Base-by-base conservation (phyloP, 2,329 filamentous ascomycete species). In the Graphilbum ipis-grandicollis region DNA sequence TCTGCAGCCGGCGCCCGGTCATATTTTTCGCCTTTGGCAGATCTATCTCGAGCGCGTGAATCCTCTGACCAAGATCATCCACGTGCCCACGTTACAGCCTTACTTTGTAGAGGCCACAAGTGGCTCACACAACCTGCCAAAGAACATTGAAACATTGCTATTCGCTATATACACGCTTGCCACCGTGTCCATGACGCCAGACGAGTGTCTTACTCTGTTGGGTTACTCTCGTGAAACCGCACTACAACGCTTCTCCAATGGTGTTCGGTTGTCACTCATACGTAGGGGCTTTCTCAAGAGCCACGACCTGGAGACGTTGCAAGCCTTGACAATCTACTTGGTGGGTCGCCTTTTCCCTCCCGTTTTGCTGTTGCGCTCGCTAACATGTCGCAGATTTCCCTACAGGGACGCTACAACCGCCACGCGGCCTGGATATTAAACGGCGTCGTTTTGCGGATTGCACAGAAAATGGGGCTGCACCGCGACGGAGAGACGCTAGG, bases 1-100 rank as follows among this genome's bases (percentile, higher is more conserved):
- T 13, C 56, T 79, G 49, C 75, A 79, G 45, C 80, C 81, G 0
- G 60, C 71, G 5, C 67, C 74, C 0, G 64, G 71, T 12, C 71
- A 81, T 25, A 68, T 80, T 19, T 75, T 81, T 47, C 65, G 66
- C 35, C 62, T 88, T 5, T 88, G 81, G 81, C 76, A 84, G 50
- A 60, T 72, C 9, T 85, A 77, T 44, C 57, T 84, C 6, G 73
- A 82, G 34, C 75, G 81, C 42, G 73, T 86, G 38, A 79, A 86
- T 47, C 79, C 80, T 0, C 52, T 84, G 33, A 71, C 73, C 45
- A 86, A 85, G 50, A 57, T 71, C 33, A 72, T 83, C 19, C 81
- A 88, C 49, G 67, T 77, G 2, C 79, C 80, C 0, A 74, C 74
- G 0, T 53, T 83, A 4, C 75, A 84, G 47, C 65, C 68, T 2